Evolutionary conservation across 2,329 filamentous ascomycete species (phyloP), one percentile per base, ranked within the genome.

Genomic region (Cercospora citrullina): DNA sequence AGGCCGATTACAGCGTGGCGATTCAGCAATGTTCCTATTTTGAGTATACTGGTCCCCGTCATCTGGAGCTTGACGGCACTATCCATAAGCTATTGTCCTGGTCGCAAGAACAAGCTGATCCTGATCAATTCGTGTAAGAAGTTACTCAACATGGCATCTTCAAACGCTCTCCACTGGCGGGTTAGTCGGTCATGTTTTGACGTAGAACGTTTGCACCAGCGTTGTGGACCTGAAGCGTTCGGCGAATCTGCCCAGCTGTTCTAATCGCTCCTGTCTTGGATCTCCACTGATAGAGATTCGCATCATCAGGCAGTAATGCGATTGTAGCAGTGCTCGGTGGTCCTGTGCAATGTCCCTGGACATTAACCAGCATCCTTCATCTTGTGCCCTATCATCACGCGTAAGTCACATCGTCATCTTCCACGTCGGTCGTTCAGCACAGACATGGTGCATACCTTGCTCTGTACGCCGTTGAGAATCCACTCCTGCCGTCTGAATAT

Each of bases 361-460:
- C 18, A 21, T 18, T 36, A 36, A 39, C 31, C 31, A 36, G 31
- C 55, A 33, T 59, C 55, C 16, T 31, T 59, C 26, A 21, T 58
- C 16, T 33, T 8, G n/a, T 33, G 28, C 28, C 55, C 31, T 21
- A 21, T 59, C 31, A 30, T 21, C 55, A 59, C 28, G 28, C 31
- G 48, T 59, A 31, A 31, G 55, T 59, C 26, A 59, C 28, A 36
- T 59, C 30, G 55, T 59, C 55, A 59, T 59, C 55, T 59, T 59
- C 55, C 30, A 59, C 28, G 55, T 33, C 55, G 48, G 23, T 28
- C 21, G 23, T 14, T 23, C 55, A 59, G 28, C 18, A n/a, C 31
- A 18, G 55, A 16, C 55, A 33, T 21, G 55, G 26, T 18, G 18
- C 31, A 59, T 14, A 21, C 14, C 55, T 31, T 31, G 16, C 16